Evolutionary conservation across 2,329 filamentous ascomycete species (phyloP).

Genomic region (Hypocrella siamensis): DNA sequence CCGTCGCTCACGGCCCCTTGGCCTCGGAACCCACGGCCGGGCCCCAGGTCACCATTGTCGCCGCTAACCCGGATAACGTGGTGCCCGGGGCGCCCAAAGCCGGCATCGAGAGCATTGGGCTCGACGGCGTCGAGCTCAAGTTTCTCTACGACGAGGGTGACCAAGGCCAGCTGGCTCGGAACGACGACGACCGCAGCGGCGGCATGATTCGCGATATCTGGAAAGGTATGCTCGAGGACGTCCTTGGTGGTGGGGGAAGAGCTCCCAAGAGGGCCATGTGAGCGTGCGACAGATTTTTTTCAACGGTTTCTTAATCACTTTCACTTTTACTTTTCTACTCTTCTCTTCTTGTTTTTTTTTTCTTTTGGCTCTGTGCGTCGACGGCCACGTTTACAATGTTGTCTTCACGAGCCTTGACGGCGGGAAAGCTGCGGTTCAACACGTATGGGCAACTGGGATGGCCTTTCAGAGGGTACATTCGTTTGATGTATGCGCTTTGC

Average conservation of each 20-base stretch:
- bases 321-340: too few relatives aligned
- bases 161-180: too few relatives aligned
- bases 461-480: too few relatives aligned
- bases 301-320: too few relatives aligned
- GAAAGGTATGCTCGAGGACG: conserved; percentile 39
- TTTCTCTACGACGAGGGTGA: conserved; percentile 25
- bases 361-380: too few relatives aligned
- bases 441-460: too few relatives aligned
- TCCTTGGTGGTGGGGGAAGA: conserved; percentile 15
- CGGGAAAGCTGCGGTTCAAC: too few relatives aligned
- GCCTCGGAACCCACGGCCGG: conserved; percentile 23
- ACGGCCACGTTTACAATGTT: too few relatives aligned
- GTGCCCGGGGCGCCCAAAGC: conserved; percentile 34
- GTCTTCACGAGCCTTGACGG: too few relatives aligned
- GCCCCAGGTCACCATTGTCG: conserved; percentile 38
- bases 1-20: conserved; percentile 26
- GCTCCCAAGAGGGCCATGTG: conserved; percentile 7
- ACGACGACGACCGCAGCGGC: conserved; percentile 14
- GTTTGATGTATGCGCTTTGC: too few relatives aligned
- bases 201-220: conserved; percentile 39
- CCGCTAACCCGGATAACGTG: conserved; percentile 37
- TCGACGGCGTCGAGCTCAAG: conserved; percentile 40
- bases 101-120: conserved; percentile 40
- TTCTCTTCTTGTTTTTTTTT: too few relatives aligned
- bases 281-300: too few relatives aligned